phyloP scores from a whole-genome alignment of 148 eudicot genomes.

The Rhododendron henanense region DNA sequence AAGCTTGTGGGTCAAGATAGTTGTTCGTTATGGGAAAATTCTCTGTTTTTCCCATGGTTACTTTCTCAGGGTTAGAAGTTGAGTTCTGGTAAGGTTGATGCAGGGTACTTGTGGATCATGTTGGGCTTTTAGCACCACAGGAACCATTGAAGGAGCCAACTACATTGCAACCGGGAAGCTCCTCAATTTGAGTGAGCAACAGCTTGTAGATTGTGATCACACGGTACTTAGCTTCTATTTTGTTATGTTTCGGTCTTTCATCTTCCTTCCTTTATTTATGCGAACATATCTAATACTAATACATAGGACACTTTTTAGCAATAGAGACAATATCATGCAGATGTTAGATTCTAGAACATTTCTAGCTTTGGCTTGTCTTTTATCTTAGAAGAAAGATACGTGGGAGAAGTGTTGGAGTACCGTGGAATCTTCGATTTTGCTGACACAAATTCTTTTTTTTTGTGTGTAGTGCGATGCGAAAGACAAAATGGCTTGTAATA shows the following conservation, averaged over 20 bases:
- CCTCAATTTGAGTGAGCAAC: constrained; percentile 80
- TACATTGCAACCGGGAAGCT: constrained; percentile 90
- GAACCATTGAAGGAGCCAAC: constrained; percentile 83
- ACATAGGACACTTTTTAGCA: neutral
- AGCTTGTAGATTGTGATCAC: constrained; percentile 89
- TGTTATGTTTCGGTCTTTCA: neutral
- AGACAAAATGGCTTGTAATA: constrained; percentile 55
- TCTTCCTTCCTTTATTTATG: neutral
- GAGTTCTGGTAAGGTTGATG: neutral
- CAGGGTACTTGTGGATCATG: constrained; percentile 93
- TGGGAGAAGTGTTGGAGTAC: neutral
- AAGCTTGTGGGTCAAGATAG: neutral
- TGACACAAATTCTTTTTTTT: neutral
- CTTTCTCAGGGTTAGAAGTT: neutral
- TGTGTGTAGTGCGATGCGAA: constrained; percentile 50
- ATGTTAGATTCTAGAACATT: neutral
- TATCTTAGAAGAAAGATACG: neutral
- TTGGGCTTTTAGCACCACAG: constrained; percentile 97
- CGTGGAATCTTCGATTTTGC: neutral
- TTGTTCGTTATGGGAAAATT: neutral
- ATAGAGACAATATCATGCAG: neutral
- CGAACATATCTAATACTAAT: neutral
- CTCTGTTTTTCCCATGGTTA: neutral
- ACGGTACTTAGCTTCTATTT: constrained; percentile 29
- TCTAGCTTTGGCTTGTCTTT: neutral